Percentiles rank a stretch among this genome's conserved stretches.
These are phyloP conservation scores for Phenoliferia sp. DNA, from an alignment of 1,284 basidiomycete genomes.

Conservation along the genomic window DNA sequence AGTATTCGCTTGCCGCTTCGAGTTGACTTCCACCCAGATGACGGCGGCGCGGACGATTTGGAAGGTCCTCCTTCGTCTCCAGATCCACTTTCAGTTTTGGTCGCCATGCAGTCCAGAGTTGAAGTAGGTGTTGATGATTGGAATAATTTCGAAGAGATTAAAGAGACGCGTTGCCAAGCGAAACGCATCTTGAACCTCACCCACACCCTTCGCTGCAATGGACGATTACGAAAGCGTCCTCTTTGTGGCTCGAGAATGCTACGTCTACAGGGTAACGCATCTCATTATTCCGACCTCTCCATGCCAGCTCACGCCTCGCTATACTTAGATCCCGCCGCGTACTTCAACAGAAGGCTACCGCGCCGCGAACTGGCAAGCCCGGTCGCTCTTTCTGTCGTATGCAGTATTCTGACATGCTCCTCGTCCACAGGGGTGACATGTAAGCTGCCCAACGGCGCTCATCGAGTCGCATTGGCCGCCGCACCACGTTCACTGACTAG, in stretches of 20 bases:
- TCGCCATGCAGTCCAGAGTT: too few species aligned
- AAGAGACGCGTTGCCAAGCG: too few species aligned
- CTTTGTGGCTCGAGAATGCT: slow-evolving; percentile 78
- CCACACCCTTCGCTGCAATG: too few species aligned
- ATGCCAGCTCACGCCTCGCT: background rate
- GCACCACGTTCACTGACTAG: background rate
- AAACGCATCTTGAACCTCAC: too few species aligned
- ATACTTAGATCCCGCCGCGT: slow-evolving; percentile 66
- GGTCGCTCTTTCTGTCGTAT: background rate
- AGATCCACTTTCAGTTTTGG: too few species aligned
- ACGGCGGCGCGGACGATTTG: too few species aligned
- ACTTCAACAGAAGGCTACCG: slow-evolving; percentile 78
- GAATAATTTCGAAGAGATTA: too few species aligned
- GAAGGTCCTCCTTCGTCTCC: too few species aligned
- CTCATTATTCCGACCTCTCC: slow-evolving; percentile 4
- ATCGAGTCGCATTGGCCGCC: background rate
- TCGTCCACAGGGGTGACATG: slow-evolving; percentile 2
- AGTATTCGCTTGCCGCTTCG: slow-evolving; percentile 23
- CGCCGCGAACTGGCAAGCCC: slow-evolving; percentile 61
- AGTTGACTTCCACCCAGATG: background rate
- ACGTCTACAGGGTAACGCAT: slow-evolving; percentile 52
- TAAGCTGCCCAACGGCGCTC: background rate
- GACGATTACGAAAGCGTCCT: slow-evolving; percentile 79
- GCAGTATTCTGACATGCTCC: too few species aligned
- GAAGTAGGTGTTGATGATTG: too few species aligned